These are phyloP conservation scores for Candida hispaniensis DNA, from an alignment of 805 yeast species.

Conservation along the genomic window DNA sequence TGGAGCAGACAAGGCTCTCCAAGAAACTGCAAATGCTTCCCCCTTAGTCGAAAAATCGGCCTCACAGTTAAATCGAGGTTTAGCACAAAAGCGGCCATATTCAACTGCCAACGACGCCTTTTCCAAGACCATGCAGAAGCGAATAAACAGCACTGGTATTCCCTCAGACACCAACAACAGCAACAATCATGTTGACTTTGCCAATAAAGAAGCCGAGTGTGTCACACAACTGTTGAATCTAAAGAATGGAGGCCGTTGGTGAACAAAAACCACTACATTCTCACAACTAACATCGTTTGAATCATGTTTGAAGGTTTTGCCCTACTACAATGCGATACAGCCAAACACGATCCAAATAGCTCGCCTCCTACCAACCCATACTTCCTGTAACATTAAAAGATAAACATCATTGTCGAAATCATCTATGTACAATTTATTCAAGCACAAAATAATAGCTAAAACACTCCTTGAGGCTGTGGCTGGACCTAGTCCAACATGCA, in stretches of 20 bases:
- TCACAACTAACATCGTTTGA: no score
- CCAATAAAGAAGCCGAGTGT: slow-evolving; percentile 29
- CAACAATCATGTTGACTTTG: slow-evolving; percentile 29
- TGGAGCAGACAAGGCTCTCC: slow-evolving; percentile 1
- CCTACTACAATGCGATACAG: no score
- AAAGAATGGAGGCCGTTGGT: slow-evolving; percentile 25
- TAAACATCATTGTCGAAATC: no score
- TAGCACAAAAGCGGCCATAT: slow-evolving; percentile 7
- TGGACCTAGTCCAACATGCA: no score
- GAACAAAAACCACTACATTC: no score
- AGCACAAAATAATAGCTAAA: no score
- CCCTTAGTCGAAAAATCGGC: slow-evolving; percentile 13
- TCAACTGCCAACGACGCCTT: slow-evolving; percentile 10
- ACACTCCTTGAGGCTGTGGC: no score
- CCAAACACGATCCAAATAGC: no score
- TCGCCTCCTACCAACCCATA: no score
- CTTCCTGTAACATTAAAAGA: no score
- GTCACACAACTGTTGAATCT: slow-evolving; percentile 29
- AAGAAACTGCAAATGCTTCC: slow-evolving; percentile 12
- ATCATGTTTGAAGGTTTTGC: no score
- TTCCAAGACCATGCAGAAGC: slow-evolving; percentile 11
- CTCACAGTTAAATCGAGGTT: slow-evolving; percentile 10
- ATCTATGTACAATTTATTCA: no score
- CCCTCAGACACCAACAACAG: slow-evolving; percentile 3
- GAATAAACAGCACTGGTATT: slow-evolving; percentile 1